Conservation (phyloP, 2,329 filamentous ascomycete species). For the Aspergillus pseudoterreus region DNA sequence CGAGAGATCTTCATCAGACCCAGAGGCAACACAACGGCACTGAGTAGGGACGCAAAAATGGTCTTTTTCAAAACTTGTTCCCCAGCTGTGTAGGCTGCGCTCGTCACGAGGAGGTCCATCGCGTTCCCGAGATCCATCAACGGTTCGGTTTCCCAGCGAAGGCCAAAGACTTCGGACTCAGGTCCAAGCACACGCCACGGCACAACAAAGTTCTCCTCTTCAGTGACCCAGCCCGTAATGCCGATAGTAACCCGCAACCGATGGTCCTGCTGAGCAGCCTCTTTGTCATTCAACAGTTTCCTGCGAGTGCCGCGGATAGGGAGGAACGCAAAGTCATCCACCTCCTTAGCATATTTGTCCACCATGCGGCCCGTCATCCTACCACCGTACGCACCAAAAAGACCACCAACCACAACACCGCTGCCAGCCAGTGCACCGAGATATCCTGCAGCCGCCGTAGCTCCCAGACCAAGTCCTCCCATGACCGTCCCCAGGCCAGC, state of each 20-base stretch:
- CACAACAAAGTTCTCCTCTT: conserved; percentile 66
- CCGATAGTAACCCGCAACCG: conserved; percentile 78
- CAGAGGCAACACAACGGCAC: conserved; percentile 66
- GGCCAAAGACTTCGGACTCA: conserved; percentile 72
- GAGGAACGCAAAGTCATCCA: conserved; percentile 84
- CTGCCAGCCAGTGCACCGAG: conserved; percentile 78
- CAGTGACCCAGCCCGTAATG: conserved; percentile 75
- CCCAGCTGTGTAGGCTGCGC: conserved; percentile 75
- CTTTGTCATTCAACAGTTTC: conserved; percentile 40
- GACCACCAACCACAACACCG: conserved; percentile 71
- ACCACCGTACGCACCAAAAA: conserved; percentile 89
- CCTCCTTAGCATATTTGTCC: conserved; percentile 79
- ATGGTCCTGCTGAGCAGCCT: conserved; percentile 51
- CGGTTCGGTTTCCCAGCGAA: conserved; percentile 78
- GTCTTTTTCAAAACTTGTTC: conserved; percentile 71
- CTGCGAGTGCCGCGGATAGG: conserved; percentile 60
- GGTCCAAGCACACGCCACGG: conserved; percentile 75
- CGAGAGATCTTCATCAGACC: conserved; percentile 63
- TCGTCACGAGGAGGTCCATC: conserved; percentile 73
- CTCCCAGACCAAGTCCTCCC: conserved; percentile 70
- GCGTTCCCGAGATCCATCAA: conserved; percentile 74
- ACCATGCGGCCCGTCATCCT: conserved; percentile 82
- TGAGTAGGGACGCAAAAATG: conserved; percentile 63
- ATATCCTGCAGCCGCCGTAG: conserved; percentile 70
- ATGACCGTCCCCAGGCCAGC: conserved; percentile 77